Conservation (phyloP, 2,329 filamentous ascomycete species). For the Clarireedia paspali region DNA sequence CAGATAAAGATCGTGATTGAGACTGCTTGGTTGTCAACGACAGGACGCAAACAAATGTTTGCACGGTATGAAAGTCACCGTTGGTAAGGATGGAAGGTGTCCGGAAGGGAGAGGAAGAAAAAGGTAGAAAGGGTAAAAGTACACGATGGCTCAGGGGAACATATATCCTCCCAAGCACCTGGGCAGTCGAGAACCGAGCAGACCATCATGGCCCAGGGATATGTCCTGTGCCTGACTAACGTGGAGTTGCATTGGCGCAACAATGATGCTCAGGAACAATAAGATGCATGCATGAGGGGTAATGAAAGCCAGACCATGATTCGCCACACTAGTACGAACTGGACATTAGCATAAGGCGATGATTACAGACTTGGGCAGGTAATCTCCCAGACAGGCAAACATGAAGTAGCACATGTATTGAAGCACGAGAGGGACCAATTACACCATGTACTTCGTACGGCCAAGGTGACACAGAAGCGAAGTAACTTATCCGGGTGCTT, state of each 20-base stretch:
- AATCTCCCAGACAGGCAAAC: not conserved
- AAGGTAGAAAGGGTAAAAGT: constrained; percentile 10
- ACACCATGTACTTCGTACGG: not conserved
- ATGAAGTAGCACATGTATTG: not conserved
- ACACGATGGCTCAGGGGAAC: constrained; percentile 5
- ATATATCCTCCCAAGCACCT: not conserved
- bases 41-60: constrained; percentile 31
- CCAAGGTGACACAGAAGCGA: too few relatives aligned
- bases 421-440: not conserved
- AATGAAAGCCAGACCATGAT: not conserved
- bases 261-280: not conserved
- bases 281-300: not conserved
- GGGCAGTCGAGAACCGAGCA: not conserved
- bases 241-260: not conserved
- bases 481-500: too few relatives aligned
- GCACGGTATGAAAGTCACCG: constrained; percentile 22
- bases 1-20: constrained; percentile 24
- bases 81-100: constrained; percentile 15
- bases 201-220: not conserved
- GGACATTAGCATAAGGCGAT: not conserved
- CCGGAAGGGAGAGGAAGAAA: constrained; percentile 11
- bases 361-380: not conserved
- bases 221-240: not conserved
- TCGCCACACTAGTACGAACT: not conserved
- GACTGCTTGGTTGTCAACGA: constrained; percentile 26